These are phyloP conservation scores for Daldinia decipiens DNA, from an alignment of 495 filamentous ascomycete species.

Conservation along the genomic window DNA sequence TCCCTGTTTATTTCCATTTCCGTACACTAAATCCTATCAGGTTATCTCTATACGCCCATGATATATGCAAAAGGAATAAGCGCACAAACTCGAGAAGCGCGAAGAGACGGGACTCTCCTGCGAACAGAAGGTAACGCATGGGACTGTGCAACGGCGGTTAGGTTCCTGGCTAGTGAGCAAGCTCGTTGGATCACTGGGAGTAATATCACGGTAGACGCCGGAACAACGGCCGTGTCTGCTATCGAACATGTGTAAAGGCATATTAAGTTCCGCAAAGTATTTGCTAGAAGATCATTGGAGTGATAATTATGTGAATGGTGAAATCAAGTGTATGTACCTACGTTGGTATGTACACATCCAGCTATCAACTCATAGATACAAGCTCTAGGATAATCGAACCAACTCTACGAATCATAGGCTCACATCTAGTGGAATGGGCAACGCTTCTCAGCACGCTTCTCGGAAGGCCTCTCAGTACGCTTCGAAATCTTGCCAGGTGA, in stretches of 20 bases:
- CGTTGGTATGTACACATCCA: background rate
- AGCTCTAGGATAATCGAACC: background rate
- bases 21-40: constrained; percentile 18
- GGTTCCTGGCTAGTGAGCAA: constrained; percentile 59
- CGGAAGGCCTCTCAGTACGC: background rate
- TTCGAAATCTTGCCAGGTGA: constrained; percentile 20
- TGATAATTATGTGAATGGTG: background rate
- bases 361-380: background rate
- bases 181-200: constrained; percentile 63
- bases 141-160: constrained; percentile 55
- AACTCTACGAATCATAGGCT: background rate
- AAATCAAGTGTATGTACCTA: background rate
- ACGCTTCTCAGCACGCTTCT: constrained; percentile 14
- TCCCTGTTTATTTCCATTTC: background rate
- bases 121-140: constrained; percentile 65
- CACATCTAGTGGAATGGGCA: constrained; percentile 19
- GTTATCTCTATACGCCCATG: constrained; percentile 71
- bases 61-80: constrained; percentile 64
- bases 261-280: background rate
- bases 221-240: constrained; percentile 50
- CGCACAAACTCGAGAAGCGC: constrained; percentile 57
- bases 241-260: constrained; percentile 30
- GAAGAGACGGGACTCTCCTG: constrained; percentile 62
- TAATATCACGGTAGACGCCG: constrained; percentile 61
- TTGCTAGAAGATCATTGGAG: background rate